phyloP scores from a whole-genome alignment of 164 flowering plant genomes.

The grape (Vitis vinifera) region ASM3070453v1 NC_081818.1:454501-455000 shows the following conservation, averaged over 20 bases:
- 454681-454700: background rate
- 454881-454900: no score
- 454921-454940: no score
- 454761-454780: background rate
- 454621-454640: slow-evolving; percentile 27
- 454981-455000: no score
- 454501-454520: slow-evolving; percentile 35
- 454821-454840: no score
- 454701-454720: background rate
- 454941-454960: no score
- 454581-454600: slow-evolving; percentile 43
- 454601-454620: slow-evolving; percentile 29
- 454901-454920: no score
- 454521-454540: slow-evolving; percentile 10
- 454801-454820: no score
- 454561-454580: slow-evolving; percentile 18
- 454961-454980: no score
- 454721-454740: background rate
- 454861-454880: no score
- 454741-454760: slow-evolving; percentile 2
- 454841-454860: no score
- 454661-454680: slow-evolving; percentile 34
- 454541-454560: slow-evolving; percentile 25
- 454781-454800: background rate
- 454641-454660: slow-evolving; percentile 40